Conservation (phyloP, 192 early-diverging fungal species). For the Rhizophlyctis rosea region DNA sequence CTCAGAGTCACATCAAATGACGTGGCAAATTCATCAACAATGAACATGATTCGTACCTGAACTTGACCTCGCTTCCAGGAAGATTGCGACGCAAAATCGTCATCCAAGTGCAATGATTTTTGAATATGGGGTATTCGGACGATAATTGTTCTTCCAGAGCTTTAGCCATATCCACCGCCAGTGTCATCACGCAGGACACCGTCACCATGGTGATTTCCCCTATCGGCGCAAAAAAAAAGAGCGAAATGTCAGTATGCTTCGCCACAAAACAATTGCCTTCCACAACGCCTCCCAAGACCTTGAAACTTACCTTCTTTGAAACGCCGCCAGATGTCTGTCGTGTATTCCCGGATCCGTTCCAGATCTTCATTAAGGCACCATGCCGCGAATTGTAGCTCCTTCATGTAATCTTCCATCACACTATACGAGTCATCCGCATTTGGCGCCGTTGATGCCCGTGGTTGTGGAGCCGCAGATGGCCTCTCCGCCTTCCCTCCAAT, state of each 20-base stretch:
- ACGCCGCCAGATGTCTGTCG: background rate
- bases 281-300: no score
- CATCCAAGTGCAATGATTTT: no score
- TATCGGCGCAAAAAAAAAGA: no score
- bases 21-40: no score
- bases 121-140: no score
- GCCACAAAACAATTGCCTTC: no score
- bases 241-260: no score
- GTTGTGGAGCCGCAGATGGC: background rate
- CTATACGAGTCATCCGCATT: background rate
- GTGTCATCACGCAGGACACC: background rate
- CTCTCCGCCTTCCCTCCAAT: background rate
- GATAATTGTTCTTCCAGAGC: background rate
- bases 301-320: background rate
- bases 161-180: background rate
- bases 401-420: background rate
- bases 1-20: no score
- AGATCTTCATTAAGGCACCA: background rate
- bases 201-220: conserved; percentile 1
- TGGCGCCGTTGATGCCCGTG: background rate
- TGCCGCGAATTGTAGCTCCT: background rate
- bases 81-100: no score
- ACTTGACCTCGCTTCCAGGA: no score
- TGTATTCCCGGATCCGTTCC: background rate
- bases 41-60: no score